phyloP scores from a whole-genome alignment of 768 basidiomycete species.

The Tulasnella sp. region DNA sequence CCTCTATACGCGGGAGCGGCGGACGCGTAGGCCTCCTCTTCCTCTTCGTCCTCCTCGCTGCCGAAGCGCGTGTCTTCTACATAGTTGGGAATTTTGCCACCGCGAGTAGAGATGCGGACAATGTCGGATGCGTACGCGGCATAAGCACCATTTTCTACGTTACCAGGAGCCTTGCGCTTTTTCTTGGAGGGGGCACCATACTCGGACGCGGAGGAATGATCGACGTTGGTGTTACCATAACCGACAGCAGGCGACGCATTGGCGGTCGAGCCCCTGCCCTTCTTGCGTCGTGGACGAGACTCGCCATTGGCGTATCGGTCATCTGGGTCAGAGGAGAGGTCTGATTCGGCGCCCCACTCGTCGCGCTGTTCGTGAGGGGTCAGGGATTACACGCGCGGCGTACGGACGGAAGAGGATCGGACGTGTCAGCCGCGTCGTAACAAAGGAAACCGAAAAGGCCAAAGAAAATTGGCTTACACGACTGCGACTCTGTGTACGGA shows the following conservation, averaged over 20 bases:
- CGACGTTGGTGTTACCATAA: conserved; percentile 44
- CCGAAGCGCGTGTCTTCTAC: conserved; percentile 50
- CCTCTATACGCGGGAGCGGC: conserved; percentile 20
- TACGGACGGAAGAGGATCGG: background rate
- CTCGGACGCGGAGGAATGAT: conserved; percentile 42
- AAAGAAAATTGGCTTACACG: background rate
- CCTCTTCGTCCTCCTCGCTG: conserved; percentile 52
- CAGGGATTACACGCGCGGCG: background rate
- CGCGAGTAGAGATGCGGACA: conserved; percentile 55
- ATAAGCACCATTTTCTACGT: background rate
- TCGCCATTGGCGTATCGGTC: conserved; percentile 17
- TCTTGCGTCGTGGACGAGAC: conserved; percentile 14
- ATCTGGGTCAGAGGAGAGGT: conserved; percentile 12
- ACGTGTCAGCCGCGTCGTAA: too few relatives aligned
- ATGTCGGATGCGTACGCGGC: conserved; percentile 35
- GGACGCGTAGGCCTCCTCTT: conserved; percentile 34
- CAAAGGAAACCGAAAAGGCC: too few relatives aligned
- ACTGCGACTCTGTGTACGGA: conserved; percentile 10
- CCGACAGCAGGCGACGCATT: background rate
- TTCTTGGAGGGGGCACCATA: conserved; percentile 82
- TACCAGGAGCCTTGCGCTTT: conserved; percentile 45
- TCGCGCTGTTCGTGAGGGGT: conserved; percentile 10
- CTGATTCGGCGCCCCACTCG: conserved; percentile 8
- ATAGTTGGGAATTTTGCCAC: conserved; percentile 74
- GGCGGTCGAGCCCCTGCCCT: background rate